Evolutionary conservation across 257 asterid genomes (phyloP).

Genomic region (Marsdenia floribunda): DNA sequence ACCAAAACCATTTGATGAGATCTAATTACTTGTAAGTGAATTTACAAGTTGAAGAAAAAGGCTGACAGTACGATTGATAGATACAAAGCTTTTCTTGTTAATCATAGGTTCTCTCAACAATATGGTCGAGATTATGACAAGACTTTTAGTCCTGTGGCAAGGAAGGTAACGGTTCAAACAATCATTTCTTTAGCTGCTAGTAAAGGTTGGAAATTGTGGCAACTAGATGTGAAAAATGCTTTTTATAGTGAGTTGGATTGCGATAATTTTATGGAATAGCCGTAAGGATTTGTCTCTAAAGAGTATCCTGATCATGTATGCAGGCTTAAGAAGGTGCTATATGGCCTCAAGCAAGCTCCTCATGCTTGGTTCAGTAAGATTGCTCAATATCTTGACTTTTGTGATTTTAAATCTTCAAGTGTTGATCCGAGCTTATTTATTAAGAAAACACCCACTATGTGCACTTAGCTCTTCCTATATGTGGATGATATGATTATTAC

Average conservation of each 20-base stretch:
- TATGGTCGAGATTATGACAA: constrained; percentile 17
- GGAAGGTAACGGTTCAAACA: too few species aligned
- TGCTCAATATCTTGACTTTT: too few species aligned
- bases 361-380: constrained; percentile 29
- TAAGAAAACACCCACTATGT: constrained; percentile 7
- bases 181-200: constrained; percentile 1
- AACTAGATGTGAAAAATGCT: background rate
- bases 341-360: constrained; percentile 28
- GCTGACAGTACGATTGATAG: background rate
- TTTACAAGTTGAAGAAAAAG: constrained; percentile 12
- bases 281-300: constrained; percentile 14
- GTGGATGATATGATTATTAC: background rate
- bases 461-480: background rate
- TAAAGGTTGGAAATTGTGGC: constrained; percentile 1
- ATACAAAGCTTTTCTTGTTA: too few species aligned
- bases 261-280: constrained; percentile 27
- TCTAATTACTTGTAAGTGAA: constrained; percentile 18
- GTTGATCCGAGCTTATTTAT: constrained; percentile 25
- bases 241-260: background rate
- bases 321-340: constrained; percentile 20
- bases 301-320: constrained; percentile 20
- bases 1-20: background rate
- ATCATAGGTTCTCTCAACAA: background rate
- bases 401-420: constrained; percentile 12
- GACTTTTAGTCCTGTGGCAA: too few species aligned